These are phyloP conservation scores for Xanthoconium purpureum DNA, from an alignment of 768 basidiomycete genomes.

Conservation along the genomic window DNA sequence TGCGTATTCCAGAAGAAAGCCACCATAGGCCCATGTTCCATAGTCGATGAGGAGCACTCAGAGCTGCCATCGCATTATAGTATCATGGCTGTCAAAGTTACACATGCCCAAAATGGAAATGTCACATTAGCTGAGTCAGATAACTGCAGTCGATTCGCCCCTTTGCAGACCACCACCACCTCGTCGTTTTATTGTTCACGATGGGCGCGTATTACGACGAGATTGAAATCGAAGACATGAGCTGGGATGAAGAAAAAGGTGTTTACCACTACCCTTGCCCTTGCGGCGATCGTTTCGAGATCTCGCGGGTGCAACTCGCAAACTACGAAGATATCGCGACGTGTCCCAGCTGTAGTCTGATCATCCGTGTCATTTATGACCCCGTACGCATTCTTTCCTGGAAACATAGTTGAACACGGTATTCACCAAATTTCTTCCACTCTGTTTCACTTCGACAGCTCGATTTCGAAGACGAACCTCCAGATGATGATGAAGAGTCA, in stretches of 20 bases:
- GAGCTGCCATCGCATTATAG: too few species aligned
- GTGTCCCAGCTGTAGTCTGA: conserved; percentile 93
- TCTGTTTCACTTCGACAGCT: conserved; percentile 43
- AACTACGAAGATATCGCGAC: conserved; percentile 92
- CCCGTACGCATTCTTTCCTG: conserved; percentile 59
- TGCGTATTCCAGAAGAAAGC: too few species aligned
- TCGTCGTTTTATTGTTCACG: not conserved
- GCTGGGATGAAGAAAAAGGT: conserved; percentile 75
- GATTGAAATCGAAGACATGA: conserved; percentile 96
- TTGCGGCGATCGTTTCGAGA: conserved; percentile 97
- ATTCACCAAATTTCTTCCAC: not conserved
- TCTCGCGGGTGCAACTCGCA: conserved; percentile 77
- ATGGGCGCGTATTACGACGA: conserved; percentile 96
- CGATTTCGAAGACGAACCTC: conserved; percentile 79
- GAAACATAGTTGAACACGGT: not conserved
- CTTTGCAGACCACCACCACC: not conserved
- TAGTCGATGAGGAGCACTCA: too few species aligned
- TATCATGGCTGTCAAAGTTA: not conserved
- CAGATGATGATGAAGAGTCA: conserved; percentile 41
- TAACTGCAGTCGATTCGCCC: too few species aligned
- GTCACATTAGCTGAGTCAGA: conserved; percentile 7
- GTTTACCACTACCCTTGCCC: conserved; percentile 98
- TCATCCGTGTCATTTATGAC: conserved; percentile 92
- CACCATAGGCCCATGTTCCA: too few species aligned
- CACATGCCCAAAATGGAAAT: not conserved